Conservation (phyloP, 345 rosid genomes). For the Eucalyptus cloeziana region DNA sequence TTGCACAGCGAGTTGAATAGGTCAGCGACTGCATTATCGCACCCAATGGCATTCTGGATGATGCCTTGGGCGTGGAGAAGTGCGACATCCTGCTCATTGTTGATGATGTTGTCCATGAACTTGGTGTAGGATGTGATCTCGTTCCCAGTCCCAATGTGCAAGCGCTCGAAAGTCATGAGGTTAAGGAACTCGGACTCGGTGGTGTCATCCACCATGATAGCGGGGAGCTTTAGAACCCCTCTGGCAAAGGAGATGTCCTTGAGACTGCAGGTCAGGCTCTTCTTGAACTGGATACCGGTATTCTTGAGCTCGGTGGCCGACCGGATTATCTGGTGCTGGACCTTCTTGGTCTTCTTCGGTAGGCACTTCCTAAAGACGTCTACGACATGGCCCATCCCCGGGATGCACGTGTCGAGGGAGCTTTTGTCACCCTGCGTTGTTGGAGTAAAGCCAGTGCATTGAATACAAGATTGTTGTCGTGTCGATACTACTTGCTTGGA, state of each 20-base stretch:
- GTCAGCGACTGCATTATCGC: constrained; percentile 29
- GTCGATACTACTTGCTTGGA: neutral
- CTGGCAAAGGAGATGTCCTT: neutral
- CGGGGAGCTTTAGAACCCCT: neutral
- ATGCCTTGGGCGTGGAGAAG: constrained; percentile 27
- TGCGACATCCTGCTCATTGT: constrained; percentile 25
- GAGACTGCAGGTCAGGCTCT: neutral
- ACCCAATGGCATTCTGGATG: constrained; percentile 26
- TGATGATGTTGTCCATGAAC: constrained; percentile 37
- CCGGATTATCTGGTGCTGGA: constrained; percentile 3
- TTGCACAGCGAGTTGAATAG: constrained; percentile 28
- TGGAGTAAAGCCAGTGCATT: neutral
- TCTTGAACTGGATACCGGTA: neutral
- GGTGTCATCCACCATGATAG: neutral
- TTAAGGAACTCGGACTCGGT: neutral
- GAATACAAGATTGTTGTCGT: neutral
- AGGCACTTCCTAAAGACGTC: neutral
- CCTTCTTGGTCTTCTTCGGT: constrained; percentile 13
- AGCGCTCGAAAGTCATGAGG: constrained; percentile 5
- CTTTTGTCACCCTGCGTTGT: neutral
- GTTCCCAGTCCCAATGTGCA: constrained; percentile 20
- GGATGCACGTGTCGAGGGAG: neutral
- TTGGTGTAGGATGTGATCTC: constrained; percentile 24
- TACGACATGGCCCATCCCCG: neutral
- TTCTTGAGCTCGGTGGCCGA: neutral